Evolutionary conservation across 495 filamentous ascomycete species (phyloP), one percentile per base, ranked within the genome.

Genomic region (Penicillium lividum): DNA sequence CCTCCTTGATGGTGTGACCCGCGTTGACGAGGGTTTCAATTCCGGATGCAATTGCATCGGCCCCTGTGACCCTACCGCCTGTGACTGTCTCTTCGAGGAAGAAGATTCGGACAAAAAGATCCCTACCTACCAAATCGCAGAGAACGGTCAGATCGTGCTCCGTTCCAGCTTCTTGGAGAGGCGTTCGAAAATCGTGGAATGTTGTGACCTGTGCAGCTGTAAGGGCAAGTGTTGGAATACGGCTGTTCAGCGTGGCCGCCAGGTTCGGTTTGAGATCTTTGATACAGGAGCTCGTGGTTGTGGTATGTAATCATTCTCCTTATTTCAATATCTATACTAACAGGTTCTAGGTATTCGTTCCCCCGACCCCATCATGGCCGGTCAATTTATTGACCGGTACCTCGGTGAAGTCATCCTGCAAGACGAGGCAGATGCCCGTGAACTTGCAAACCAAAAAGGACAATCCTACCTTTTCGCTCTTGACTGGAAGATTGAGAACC

Each of bases 341-440:
- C 16, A 38, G 8, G 6, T 25, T 18, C 51, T 54, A 88, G 86
- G 91, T 28, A 82, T 98, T 2, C 81, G 86, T 9, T 91, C 86
- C 43, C 81, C 79, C 0, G 80, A 87, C 11, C 73, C 83, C 25
- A 84, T 98, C 25, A 76, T 81, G 55, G 78, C 81, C 51, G 93
- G 93, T 6, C 89, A 95, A 64, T 97, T 95, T 63, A 84, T 98
- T 53, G 93, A 95, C 65, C 82, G 83, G 22, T 98, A 98, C 59
- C 85, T 91, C 13, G 93, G 93, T 1, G 93, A 98, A 68, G 83
- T 97, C 28, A 89, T 98, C 59, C 91, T 89, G 0, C 77, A 81
- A 25, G 70, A 82, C 9, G 86, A 88, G 67, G 89, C 93, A 3
- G 81, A 86, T 27, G 62, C 73, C 3, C 86, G 94, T 7, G 87